Base-by-base conservation (phyloP, 2,329 filamentous ascomycete species). In the Aspergillus phoenicis region DNA sequence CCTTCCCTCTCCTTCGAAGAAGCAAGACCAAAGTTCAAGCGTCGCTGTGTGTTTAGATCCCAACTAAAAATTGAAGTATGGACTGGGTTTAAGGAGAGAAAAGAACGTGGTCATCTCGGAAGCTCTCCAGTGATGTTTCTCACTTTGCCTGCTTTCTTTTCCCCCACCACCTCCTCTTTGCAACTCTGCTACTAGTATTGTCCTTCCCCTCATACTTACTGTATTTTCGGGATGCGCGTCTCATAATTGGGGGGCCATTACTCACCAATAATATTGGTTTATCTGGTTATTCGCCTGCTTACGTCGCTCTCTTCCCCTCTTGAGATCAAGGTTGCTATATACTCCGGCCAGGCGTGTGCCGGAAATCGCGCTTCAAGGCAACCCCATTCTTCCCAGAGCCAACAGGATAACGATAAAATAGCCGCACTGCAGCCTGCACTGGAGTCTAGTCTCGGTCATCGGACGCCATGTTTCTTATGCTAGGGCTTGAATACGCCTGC, bases 21-120 rank as follows among this genome's bases (percentile, higher is more conserved):
- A 17, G 26, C 10, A 13, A 15, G 26, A 15, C 45, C 28, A 13
- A n/a, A 49, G 17, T 11, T 39, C 43, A 36, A 60, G 54, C 43
- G 51, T 36, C 33, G 5, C 33, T 13, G 49, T 52, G 51, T 54
- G 48, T 59, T 47, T 17, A 17, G 11, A 57, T 52, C 39, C 22
- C 22, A 47, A n/a, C 22, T 36, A 20, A 49, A 30, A 13, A 36
- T 36, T 36, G 28, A 13, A 41, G 47, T 38, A 51, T 39, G n/a
- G 17, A 13, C 24, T 26, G 30, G 15, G 45, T 39, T 17, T 36
- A 36, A 58, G 24, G 53, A 22, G 28, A 45, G 20, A 4, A 20
- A 33, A 41, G 53, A 64, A 64, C 62, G 60, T 62, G 59, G 60
- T 54, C 43, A 56, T 52, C 52, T 55, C 36, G 39, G 51, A 64